phyloP scores from a whole-genome alignment of 2,329 filamentous ascomycete species.

The Cladorrhinum sp. region DNA sequence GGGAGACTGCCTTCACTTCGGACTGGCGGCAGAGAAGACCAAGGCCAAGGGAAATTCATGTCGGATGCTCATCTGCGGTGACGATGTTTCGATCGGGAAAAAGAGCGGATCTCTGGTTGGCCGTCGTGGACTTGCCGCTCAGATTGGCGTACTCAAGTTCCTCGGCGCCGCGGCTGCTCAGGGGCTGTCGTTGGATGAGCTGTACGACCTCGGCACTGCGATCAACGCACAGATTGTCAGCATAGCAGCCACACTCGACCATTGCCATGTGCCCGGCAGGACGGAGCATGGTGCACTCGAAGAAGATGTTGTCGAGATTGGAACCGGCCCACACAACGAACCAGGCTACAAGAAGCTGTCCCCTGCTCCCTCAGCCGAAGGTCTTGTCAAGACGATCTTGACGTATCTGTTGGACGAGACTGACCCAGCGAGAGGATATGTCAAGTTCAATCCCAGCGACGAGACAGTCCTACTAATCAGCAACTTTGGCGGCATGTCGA shows the following conservation, averaged over 20 bases:
- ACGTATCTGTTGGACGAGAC: constrained; percentile 57
- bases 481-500: constrained; percentile 59
- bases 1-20: constrained; percentile 61
- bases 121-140: constrained; percentile 59
- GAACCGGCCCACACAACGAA: constrained; percentile 66
- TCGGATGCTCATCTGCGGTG: constrained; percentile 59
- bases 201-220: constrained; percentile 49
- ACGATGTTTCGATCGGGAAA: constrained; percentile 63
- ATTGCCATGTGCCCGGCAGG: constrained; percentile 57
- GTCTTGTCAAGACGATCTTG: constrained; percentile 56
- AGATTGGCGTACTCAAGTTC: constrained; percentile 58
- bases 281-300: constrained; percentile 47
- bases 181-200: constrained; percentile 47
- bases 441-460: constrained; percentile 45
- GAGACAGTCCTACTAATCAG: constrained; percentile 54
- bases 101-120: constrained; percentile 58
- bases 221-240: constrained; percentile 53
- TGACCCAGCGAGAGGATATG: constrained; percentile 49
- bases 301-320: constrained; percentile 57
- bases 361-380: constrained; percentile 47
- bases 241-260: constrained; percentile 57
- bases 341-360: constrained; percentile 58
- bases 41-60: constrained; percentile 52
- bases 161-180: constrained; percentile 50
- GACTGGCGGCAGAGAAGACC: constrained; percentile 57